A percentile compares a stretch with the other conserved stretches of the same genome.
phyloP scores from a whole-genome alignment of 148 eudicot species.

The Amaranthus cruentus region DNA sequence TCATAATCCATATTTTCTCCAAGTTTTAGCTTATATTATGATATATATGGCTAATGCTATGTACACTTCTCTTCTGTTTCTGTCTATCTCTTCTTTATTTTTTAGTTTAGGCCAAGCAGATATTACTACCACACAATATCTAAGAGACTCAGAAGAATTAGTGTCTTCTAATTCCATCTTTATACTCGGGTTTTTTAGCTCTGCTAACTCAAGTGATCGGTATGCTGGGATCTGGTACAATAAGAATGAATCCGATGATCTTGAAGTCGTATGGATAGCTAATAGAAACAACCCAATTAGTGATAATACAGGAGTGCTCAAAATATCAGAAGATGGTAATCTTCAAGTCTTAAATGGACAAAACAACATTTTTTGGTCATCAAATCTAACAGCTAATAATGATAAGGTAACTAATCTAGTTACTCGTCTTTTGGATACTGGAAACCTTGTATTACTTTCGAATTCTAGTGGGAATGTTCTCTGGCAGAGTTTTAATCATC shows the following conservation, averaged over 20 bases:
- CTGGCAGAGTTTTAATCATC: conserved; percentile 38
- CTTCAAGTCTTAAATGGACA: conserved; percentile 12
- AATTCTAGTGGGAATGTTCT: conserved; percentile 14
- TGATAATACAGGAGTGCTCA: conserved; percentile 6
- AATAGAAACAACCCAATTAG: conserved; percentile 15
- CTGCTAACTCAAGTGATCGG: conserved; percentile 13
- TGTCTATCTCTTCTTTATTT: not conserved
- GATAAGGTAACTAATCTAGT: not conserved
- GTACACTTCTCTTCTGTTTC: not conserved
- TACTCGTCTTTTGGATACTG: conserved; percentile 36
- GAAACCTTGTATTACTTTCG: conserved; percentile 31
- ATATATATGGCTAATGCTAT: too few relatives aligned
- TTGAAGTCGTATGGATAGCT: conserved; percentile 9
- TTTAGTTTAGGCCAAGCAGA: not conserved
- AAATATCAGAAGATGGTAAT: conserved; percentile 8
- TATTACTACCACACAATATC: conserved; percentile 4
- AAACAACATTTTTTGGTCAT: conserved; percentile 15
- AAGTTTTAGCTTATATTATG: too few relatives aligned
- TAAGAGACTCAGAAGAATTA: conserved; percentile 8
- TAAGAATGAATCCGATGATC: not conserved
- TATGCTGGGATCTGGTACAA: conserved; percentile 18
- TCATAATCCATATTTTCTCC: too few relatives aligned
- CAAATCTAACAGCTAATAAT: not conserved
- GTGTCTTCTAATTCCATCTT: conserved; percentile 6
- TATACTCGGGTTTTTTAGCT: conserved; percentile 14